Percentiles rank a stretch among this genome's conserved stretches.
These are phyloP conservation scores for Cinnamomum chago DNA, from an alignment of 164 flowering plant genomes.

Conservation along the genomic window DNA sequence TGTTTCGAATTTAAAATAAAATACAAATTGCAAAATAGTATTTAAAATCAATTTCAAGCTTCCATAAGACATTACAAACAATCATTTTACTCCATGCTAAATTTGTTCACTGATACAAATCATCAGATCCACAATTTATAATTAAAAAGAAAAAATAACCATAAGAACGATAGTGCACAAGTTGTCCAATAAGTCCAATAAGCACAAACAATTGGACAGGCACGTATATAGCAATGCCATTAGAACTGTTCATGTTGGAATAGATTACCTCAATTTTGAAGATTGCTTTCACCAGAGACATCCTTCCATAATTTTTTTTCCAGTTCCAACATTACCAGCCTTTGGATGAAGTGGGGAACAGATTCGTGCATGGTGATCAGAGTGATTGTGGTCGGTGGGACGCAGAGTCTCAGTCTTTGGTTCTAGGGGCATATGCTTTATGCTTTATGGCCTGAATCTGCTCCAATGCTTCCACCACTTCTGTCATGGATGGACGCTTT, in stretches of 20 bases:
- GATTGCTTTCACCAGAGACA: no score
- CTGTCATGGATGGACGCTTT: conserved; percentile 72
- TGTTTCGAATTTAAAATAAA: background rate
- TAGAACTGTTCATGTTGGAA: no score
- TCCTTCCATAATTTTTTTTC: no score
- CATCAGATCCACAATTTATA: no score
- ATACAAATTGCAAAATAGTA: background rate
- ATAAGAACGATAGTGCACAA: background rate
- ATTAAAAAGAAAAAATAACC: background rate
- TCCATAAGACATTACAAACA: no score
- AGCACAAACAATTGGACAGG: background rate
- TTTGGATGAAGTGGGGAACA: no score
- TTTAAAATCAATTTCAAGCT: no score
- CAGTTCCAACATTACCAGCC: background rate
- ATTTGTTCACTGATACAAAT: no score
- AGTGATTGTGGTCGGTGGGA: background rate
- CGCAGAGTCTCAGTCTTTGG: conserved; percentile 6
- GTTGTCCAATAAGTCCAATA: background rate
- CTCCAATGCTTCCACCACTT: conserved; percentile 56
- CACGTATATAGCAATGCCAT: background rate
- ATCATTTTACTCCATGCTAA: no score
- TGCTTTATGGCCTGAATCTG: conserved; percentile 33
- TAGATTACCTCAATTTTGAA: no score
- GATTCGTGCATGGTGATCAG: background rate
- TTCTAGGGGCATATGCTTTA: conserved; percentile 29